These are phyloP conservation scores for Mycena venus DNA, from an alignment of 768 basidiomycete genomes.

Conservation along the genomic window DNA sequence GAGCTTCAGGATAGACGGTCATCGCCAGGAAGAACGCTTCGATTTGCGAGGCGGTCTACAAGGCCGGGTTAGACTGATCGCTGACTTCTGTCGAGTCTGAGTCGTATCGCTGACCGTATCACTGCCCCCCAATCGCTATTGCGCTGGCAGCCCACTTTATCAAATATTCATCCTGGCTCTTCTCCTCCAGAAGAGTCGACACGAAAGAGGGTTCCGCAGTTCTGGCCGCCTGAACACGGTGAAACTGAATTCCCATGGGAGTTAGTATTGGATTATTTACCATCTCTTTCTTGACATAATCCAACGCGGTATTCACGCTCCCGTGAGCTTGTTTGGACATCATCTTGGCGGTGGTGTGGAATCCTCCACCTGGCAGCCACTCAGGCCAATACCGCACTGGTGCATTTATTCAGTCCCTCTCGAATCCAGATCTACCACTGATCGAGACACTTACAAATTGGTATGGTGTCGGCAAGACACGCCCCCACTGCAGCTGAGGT, in stretches of 20 bases:
- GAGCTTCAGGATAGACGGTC: constrained; percentile 41
- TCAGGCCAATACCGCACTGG: constrained; percentile 44
- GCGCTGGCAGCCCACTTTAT: constrained; percentile 45
- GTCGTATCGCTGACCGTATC: constrained; percentile 32
- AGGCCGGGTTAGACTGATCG: too few species aligned
- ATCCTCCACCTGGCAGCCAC: constrained; percentile 13
- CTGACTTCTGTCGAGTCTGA: neutral
- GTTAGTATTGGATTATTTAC: too few species aligned
- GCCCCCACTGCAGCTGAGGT: neutral
- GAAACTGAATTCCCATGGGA: too few species aligned
- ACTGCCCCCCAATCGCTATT: constrained; percentile 51
- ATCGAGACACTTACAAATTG: neutral
- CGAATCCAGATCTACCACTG: too few species aligned
- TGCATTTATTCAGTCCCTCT: neutral
- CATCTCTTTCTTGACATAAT: constrained; percentile 10
- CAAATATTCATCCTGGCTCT: constrained; percentile 35
- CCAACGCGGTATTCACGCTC: neutral
- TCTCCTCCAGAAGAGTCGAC: constrained; percentile 31
- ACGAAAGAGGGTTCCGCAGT: constrained; percentile 36
- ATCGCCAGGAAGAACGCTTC: constrained; percentile 45
- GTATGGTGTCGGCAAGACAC: neutral
- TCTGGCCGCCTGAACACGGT: constrained; percentile 33
- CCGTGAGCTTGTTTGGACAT: neutral
- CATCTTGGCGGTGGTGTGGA: neutral
- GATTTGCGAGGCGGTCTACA: constrained; percentile 37